Percentiles rank a stretch among this genome's conserved stretches.
Evolutionary conservation across 768 basidiomycete species (phyloP).

Genomic region (Tricholoma saponaceum): DNA sequence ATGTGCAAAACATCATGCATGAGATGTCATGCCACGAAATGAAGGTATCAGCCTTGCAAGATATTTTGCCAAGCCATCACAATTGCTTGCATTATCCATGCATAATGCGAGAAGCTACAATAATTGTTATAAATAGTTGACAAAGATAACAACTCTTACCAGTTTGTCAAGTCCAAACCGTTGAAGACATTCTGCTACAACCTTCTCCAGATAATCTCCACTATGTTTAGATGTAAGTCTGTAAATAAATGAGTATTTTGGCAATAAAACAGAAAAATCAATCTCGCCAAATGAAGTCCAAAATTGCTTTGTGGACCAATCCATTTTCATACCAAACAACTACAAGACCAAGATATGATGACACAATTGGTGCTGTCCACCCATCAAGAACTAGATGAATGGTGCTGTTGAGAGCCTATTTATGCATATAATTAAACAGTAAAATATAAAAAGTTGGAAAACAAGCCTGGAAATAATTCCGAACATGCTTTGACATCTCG

Average conservation of each 20-base stretch:
- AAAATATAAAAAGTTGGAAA: constrained; percentile 2
- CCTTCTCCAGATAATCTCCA: constrained; percentile 24
- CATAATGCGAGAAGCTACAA: constrained; percentile 8
- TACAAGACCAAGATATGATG: constrained; percentile 27
- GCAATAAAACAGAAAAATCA: constrained; percentile 8
- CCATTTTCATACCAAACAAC: constrained; percentile 26
- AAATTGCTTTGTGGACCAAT: constrained; percentile 20
- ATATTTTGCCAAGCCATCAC: constrained; percentile 9
- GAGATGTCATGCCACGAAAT: background rate
- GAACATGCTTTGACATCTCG: no score
- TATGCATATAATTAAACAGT: background rate
- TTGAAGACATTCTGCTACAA: constrained; percentile 20
- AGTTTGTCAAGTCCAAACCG: constrained; percentile 20
- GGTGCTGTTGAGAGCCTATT: background rate
- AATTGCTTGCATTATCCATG: constrained; percentile 32
- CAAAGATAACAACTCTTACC: constrained; percentile 23
- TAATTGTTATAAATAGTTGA: constrained; percentile 4
- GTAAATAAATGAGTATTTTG: constrained; percentile 1
- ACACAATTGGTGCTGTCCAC: constrained; percentile 25
- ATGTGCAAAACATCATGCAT: constrained; percentile 21
- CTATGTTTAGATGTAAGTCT: constrained; percentile 25
- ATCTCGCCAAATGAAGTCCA: constrained; percentile 27
- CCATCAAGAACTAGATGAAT: no score
- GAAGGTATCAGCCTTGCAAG: background rate
- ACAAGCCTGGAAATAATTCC: no score